A percentile compares a stretch with the other conserved stretches of the same genome.
Evolutionary conservation across 2,329 filamentous ascomycete genomes (phyloP).

Genomic region (Fusarium piperis): DNA sequence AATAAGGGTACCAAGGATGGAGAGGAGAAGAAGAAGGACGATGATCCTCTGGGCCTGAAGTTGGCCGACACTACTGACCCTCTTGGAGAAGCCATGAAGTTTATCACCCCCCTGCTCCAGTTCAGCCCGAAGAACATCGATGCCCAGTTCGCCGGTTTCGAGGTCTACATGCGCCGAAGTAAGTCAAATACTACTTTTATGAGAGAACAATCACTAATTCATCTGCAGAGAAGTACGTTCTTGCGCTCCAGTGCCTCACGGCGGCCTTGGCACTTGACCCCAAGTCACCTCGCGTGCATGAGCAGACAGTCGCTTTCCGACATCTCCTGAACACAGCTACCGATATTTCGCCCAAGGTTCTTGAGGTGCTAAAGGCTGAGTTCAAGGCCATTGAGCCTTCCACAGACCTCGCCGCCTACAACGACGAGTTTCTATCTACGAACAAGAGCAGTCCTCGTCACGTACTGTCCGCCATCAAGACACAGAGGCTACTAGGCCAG

Average conservation of each 20-base stretch:
- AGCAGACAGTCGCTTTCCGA: constrained; percentile 77
- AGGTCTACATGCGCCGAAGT: constrained; percentile 88
- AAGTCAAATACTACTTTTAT: constrained; percentile 51
- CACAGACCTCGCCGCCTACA: constrained; percentile 69
- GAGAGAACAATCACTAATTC: not conserved
- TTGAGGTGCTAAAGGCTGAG: constrained; percentile 74
- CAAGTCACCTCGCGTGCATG: constrained; percentile 76
- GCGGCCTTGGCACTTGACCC: constrained; percentile 76
- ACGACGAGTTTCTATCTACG: constrained; percentile 70
- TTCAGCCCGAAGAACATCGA: constrained; percentile 83
- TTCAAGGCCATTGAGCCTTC: constrained; percentile 70
- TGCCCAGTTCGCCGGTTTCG: constrained; percentile 86
- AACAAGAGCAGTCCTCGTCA: constrained; percentile 71
- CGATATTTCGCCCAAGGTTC: constrained; percentile 69
- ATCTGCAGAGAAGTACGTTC: constrained; percentile 79
- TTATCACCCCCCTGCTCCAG: constrained; percentile 82
- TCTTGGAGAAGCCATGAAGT: constrained; percentile 87
- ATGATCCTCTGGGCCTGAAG: constrained; percentile 85
- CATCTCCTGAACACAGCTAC: constrained; percentile 67
- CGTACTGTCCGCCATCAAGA: constrained; percentile 70
- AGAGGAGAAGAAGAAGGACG: constrained; percentile 85
- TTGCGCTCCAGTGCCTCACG: constrained; percentile 86
- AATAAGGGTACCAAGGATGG: constrained; percentile 74
- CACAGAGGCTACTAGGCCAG: constrained; percentile 67
- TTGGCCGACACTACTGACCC: constrained; percentile 85